phyloP scores from a whole-genome alignment of 306 rosid genomes.

The Astragalus membranaceus region DNA sequence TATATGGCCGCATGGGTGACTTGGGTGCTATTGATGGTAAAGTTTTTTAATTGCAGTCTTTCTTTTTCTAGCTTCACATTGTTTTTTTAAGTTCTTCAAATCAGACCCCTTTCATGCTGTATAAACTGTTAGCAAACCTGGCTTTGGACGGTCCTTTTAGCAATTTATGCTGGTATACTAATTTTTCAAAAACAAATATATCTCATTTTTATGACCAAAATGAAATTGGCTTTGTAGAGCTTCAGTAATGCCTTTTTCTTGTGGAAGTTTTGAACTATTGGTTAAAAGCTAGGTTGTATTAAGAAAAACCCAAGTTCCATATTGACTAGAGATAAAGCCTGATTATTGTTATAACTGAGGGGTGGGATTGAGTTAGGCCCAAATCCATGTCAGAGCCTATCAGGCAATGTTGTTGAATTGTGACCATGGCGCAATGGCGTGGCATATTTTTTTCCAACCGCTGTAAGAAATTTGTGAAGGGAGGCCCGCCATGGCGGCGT shows the following conservation, averaged over 20 bases:
- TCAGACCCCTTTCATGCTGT: background rate
- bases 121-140: background rate
- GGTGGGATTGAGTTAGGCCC: no score
- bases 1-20: slow-evolving; percentile 98
- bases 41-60: slow-evolving; percentile 11
- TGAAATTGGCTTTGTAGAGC: background rate
- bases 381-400: no score
- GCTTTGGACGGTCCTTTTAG: background rate
- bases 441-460: no score
- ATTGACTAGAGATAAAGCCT: no score
- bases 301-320: no score
- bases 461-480: no score
- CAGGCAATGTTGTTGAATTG: no score
- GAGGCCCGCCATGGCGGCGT: no score
- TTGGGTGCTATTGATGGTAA: slow-evolving; percentile 94
- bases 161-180: background rate
- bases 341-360: no score
- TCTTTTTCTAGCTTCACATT: background rate
- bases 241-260: background rate
- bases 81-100: background rate
- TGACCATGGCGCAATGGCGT: no score
- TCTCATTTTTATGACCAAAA: background rate
- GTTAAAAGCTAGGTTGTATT: background rate
- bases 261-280: slow-evolving; percentile 3
- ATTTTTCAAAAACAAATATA: background rate